Evolutionary conservation across 75 land plant species (phyloP).

Genomic region (Picea glauca): DNA sequence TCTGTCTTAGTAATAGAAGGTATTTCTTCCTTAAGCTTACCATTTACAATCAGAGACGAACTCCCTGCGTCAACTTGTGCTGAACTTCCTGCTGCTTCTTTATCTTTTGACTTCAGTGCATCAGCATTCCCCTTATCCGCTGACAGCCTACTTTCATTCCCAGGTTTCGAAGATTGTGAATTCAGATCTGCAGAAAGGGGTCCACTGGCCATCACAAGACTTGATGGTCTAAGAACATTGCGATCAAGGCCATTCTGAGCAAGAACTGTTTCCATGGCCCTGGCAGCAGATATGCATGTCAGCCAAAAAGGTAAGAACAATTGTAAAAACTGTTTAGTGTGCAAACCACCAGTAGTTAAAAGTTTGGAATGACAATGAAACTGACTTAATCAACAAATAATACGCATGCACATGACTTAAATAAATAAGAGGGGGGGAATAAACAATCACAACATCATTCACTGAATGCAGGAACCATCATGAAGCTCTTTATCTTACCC

Average conservation of each 20-base stretch:
- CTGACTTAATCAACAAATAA: no score
- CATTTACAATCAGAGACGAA: not conserved
- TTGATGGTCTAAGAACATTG: slow-evolving; percentile 52
- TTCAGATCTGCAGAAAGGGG: slow-evolving; percentile 31
- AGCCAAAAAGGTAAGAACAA: no score
- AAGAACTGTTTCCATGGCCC: slow-evolving; percentile 81
- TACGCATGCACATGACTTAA: no score
- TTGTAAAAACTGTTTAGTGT: no score
- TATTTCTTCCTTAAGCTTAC: not conserved
- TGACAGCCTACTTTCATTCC: slow-evolving; percentile 13
- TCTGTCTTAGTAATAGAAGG: not conserved
- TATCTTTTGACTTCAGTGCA: not conserved
- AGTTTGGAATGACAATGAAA: no score
- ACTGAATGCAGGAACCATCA: no score
- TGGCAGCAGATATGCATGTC: slow-evolving; percentile 7
- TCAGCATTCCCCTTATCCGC: slow-evolving; percentile 3
- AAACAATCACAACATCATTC: no score
- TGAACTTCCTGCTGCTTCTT: not conserved
- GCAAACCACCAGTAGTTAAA: no score
- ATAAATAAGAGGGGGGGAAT: no score
- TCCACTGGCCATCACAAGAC: slow-evolving; percentile 33
- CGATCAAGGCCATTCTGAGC: slow-evolving; percentile 71
- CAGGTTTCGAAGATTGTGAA: slow-evolving; percentile 11
- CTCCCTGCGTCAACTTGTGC: not conserved
- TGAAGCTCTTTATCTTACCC: no score